These are phyloP conservation scores for Syncephalastrum contaminatum DNA, from an alignment of 371 early-diverging fungal genomes.

Conservation along the genomic window DNA sequence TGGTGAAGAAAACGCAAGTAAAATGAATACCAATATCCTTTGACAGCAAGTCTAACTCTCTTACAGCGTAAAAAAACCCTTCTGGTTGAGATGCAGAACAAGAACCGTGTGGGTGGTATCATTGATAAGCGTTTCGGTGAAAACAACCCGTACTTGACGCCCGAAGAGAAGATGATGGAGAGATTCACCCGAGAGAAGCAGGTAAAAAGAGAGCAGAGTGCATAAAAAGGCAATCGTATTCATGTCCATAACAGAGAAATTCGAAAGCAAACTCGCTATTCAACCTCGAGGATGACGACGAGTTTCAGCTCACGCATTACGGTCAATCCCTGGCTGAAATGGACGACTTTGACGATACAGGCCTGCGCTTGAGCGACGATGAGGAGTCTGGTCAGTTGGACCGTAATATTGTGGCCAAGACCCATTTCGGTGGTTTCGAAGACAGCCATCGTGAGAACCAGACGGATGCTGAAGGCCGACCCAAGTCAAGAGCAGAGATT, in stretches of 20 bases:
- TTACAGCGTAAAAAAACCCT: slow-evolving; percentile 80
- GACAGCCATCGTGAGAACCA: slow-evolving; percentile 36
- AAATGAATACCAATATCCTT: not conserved
- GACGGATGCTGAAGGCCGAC: slow-evolving; percentile 41
- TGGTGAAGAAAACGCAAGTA: slow-evolving; percentile 77
- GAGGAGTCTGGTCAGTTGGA: slow-evolving; percentile 72
- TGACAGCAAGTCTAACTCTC: not conserved
- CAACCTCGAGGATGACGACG: slow-evolving; percentile 78
- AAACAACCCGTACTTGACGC: slow-evolving; percentile 79
- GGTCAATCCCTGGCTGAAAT: slow-evolving; percentile 85
- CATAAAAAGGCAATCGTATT: no score
- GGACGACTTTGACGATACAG: slow-evolving; percentile 79
- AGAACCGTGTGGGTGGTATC: slow-evolving; percentile 72
- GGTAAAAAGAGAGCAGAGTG: slow-evolving; percentile 32
- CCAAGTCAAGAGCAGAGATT: slow-evolving; percentile 86
- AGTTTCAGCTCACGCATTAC: slow-evolving; percentile 81
- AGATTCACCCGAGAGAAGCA: slow-evolving; percentile 89
- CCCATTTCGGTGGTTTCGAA: slow-evolving; percentile 91
- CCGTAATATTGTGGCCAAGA: slow-evolving; percentile 61
- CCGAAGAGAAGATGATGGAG: slow-evolving; percentile 95
- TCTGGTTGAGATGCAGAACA: slow-evolving; percentile 69
- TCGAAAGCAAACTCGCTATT: slow-evolving; percentile 49
- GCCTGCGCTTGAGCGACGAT: slow-evolving; percentile 64
- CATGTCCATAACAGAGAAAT: slow-evolving; percentile 20
- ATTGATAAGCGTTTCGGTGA: slow-evolving; percentile 96